phyloP scores from a whole-genome alignment of 2,329 filamentous ascomycete species.

The Ophiostoma sp. region DNA sequence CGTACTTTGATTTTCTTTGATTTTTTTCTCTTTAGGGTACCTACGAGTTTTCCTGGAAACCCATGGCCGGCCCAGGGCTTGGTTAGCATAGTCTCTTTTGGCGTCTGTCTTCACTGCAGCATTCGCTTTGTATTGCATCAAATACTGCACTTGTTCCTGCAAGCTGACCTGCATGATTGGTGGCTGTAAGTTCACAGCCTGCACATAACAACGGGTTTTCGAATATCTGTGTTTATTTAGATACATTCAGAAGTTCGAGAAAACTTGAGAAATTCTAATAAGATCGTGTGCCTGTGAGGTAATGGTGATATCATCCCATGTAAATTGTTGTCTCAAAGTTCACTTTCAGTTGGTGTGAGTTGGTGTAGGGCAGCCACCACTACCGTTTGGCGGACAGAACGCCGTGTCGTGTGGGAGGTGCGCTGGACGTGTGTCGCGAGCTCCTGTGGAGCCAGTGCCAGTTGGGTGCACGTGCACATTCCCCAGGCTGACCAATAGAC shows the following conservation, averaged over 20 bases:
- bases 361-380: neutral
- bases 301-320: neutral
- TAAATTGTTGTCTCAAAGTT: neutral
- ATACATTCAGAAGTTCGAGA: no score
- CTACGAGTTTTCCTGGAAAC: neutral
- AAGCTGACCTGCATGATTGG: conserved; percentile 6
- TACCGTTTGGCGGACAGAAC: neutral
- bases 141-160: neutral
- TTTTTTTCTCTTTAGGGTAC: neutral
- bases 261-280: no score
- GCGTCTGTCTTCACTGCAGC: neutral
- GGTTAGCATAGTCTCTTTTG: neutral
- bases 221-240: neutral
- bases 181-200: neutral
- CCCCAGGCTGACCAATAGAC: neutral
- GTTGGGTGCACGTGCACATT: conserved; percentile 13
- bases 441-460: neutral
- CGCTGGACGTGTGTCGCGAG: neutral
- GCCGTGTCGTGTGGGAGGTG: neutral
- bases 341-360: neutral
- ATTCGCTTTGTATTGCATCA: neutral
- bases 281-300: neutral
- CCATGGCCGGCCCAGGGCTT: neutral
- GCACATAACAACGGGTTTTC: neutral
- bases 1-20: neutral